Percentiles rank a stretch among this genome's conserved stretches.
Conservation (phyloP, 768 basidiomycete species). For the Gloeopeniophorella convolvens region DNA sequence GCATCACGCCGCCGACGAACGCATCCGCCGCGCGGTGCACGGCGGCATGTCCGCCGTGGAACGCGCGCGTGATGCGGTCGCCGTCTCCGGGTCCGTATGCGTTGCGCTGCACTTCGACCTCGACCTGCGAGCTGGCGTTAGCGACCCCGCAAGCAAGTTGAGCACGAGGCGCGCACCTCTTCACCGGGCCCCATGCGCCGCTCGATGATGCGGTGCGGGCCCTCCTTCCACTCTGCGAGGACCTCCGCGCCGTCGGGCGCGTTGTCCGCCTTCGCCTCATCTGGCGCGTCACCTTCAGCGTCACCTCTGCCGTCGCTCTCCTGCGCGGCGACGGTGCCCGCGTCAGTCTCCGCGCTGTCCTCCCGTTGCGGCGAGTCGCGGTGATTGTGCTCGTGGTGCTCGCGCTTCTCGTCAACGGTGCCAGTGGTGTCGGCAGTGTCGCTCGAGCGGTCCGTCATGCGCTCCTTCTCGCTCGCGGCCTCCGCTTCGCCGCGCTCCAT, state of each 20-base stretch:
- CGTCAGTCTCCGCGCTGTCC: constrained; percentile 4
- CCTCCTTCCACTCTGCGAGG: constrained; percentile 63
- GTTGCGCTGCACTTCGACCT: constrained; percentile 32
- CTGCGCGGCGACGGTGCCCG: constrained; percentile 15
- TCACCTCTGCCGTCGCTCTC: too few species aligned
- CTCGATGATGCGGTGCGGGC: constrained; percentile 61
- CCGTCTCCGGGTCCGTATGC: constrained; percentile 28
- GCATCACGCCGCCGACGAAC: constrained; percentile 15
- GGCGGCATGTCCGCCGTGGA: constrained; percentile 23
- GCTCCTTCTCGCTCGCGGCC: constrained; percentile 23
- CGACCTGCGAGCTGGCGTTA: constrained; percentile 24
- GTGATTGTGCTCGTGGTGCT: constrained; percentile 15
- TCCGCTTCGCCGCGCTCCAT: constrained; percentile 46
- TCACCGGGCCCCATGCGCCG: constrained; percentile 49
- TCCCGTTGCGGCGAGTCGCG: constrained; percentile 11
- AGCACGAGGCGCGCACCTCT: constrained; percentile 43
- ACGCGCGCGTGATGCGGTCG: constrained; percentile 24
- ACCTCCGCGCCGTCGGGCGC: constrained; percentile 41
- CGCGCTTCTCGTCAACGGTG: constrained; percentile 13
- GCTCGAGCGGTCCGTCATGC: not conserved
- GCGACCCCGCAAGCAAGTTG: not conserved
- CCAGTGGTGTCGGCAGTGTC: constrained; percentile 12
- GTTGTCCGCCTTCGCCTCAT: constrained; percentile 30
- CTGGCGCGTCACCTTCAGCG: too few species aligned
- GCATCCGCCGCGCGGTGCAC: constrained; percentile 26